Percentiles rank a stretch among this genome's conserved stretches.
These are phyloP conservation scores for Dioszegia hungarica DNA, from an alignment of 768 basidiomycete genomes.

Conservation along the genomic window DNA sequence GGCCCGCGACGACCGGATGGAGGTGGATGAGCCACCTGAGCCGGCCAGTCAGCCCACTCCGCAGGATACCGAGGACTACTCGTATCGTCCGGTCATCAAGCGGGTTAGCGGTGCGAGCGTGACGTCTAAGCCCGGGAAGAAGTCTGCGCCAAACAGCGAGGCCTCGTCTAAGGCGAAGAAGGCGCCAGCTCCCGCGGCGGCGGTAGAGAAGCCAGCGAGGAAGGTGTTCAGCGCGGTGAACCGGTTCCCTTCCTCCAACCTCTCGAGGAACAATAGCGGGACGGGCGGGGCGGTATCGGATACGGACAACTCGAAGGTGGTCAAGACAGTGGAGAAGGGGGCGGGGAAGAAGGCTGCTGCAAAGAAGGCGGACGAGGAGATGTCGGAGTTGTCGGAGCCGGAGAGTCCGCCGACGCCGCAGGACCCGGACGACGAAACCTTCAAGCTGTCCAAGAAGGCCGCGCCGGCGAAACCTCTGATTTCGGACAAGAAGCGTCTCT, in stretches of 20 bases:
- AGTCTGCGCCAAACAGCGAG: not conserved
- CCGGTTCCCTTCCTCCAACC: not conserved
- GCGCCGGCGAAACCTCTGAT: too few species aligned
- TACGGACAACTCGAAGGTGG: too few species aligned
- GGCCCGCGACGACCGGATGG: not conserved
- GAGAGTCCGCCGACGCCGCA: constrained; percentile 4
- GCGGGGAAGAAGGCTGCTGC: too few species aligned
- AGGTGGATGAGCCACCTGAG: not conserved
- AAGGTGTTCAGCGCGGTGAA: not conserved
- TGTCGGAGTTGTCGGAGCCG: not conserved
- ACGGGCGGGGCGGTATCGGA: too few species aligned
- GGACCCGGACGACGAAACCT: constrained; percentile 7
- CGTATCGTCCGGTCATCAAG: not conserved
- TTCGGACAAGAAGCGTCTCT: not conserved
- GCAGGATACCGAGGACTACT: not conserved
- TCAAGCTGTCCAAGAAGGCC: not conserved
- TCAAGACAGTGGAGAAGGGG: too few species aligned
- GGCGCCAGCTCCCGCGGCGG: not conserved
- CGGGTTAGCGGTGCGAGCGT: not conserved
- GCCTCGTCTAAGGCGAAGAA: not conserved
- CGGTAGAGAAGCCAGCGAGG: not conserved
- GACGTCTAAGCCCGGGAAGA: not conserved
- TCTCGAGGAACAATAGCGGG: not conserved
- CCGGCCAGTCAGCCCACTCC: constrained; percentile 2
- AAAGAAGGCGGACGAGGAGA: not conserved